Conservation (phyloP, 1,139 yeast genomes). For the Blastobotrys aristatus region DNA sequence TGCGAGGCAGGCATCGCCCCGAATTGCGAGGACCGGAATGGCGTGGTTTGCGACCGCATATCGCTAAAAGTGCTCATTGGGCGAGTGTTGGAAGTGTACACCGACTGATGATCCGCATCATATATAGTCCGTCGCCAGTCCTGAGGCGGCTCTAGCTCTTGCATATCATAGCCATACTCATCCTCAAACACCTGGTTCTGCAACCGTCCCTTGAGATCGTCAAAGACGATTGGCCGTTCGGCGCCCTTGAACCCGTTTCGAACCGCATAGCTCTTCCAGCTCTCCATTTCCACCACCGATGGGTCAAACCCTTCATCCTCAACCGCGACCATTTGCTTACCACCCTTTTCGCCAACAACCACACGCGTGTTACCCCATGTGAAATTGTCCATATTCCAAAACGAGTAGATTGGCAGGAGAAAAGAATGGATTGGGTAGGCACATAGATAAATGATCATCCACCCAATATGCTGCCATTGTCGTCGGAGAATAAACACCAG, state of each 20-base stretch:
- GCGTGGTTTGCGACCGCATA: neutral
- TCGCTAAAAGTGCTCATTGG: conserved; percentile 25
- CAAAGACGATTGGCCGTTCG: conserved; percentile 34
- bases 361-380: conserved; percentile 42
- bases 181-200: conserved; percentile 21
- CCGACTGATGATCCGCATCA: conserved; percentile 15
- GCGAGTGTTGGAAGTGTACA: conserved; percentile 17
- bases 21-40: neutral
- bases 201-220: conserved; percentile 28
- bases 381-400: conserved; percentile 43
- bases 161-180: conserved; percentile 27
- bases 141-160: conserved; percentile 23
- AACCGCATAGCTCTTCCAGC: conserved; percentile 35
- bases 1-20: conserved; percentile 12
- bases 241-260: conserved; percentile 36
- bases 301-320: conserved; percentile 35
- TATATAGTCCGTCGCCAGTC: conserved; percentile 13
- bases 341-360: conserved; percentile 38
- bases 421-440: conserved; percentile 41
- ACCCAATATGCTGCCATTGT: conserved; percentile 42
- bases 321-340: conserved; percentile 33
- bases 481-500: conserved; percentile 36
- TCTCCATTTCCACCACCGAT: conserved; percentile 32
- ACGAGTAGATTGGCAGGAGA: conserved; percentile 38
- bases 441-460: conserved; percentile 40